phyloP scores from a whole-genome alignment of 306 rosid genomes.

The Gastrolobium bilobum region DNA sequence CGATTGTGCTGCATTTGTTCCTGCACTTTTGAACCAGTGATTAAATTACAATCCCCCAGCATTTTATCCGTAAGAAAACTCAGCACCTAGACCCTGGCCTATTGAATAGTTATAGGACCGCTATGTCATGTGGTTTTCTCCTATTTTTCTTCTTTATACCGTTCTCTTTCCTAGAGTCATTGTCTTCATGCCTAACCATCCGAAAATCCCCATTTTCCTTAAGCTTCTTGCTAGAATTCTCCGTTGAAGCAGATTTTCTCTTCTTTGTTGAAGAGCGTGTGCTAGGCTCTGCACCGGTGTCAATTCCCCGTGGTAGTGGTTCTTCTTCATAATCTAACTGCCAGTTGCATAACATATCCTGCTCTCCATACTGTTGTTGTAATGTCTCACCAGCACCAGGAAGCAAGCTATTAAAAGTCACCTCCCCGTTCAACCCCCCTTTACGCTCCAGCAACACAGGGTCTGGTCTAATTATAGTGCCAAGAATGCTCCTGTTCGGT shows the following conservation, averaged over 20 bases:
- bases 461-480: constrained; percentile 96
- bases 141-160: constrained; percentile 49
- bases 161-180: constrained; percentile 58
- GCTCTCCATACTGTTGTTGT: constrained; percentile 52
- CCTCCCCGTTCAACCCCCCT: constrained; percentile 78
- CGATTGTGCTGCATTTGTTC: constrained; percentile 35
- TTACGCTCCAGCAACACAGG: constrained; percentile 77
- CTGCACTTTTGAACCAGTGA: constrained; percentile 28
- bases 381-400: constrained; percentile 94
- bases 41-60: constrained; percentile 30
- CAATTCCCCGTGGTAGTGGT: constrained; percentile 72
- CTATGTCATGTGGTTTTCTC: constrained; percentile 49
- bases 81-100: constrained; percentile 10
- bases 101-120: not conserved
- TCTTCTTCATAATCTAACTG: constrained; percentile 78
- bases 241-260: constrained; percentile 63
- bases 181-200: constrained; percentile 48
- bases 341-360: constrained; percentile 82
- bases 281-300: constrained; percentile 44
- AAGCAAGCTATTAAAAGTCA: constrained; percentile 80
- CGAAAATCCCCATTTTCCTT: constrained; percentile 53
- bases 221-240: constrained; percentile 61
- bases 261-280: constrained; percentile 63
- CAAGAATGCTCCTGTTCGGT: constrained; percentile 85
- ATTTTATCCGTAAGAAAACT: constrained; percentile 1